A percentile compares a stretch with the other conserved stretches of the same genome.
Conservation (phyloP, 768 basidiomycete genomes). For the Tylopilus balloui region DNA sequence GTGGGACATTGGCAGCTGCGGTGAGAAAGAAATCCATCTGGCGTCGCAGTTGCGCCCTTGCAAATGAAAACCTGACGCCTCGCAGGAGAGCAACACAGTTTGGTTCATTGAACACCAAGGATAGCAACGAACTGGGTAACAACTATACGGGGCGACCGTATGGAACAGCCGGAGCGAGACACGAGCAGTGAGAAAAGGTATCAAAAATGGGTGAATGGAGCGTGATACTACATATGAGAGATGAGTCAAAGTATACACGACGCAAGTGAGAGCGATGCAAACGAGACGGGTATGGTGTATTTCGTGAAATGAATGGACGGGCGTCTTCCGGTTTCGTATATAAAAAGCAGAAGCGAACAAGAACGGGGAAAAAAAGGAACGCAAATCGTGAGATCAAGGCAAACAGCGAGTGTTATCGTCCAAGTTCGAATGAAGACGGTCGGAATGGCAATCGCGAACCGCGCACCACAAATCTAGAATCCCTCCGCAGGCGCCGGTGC, state of each 20-base stretch:
- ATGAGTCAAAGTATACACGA: conserved; percentile 35
- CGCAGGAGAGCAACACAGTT: conserved; percentile 9
- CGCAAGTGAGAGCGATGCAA: conserved; percentile 37
- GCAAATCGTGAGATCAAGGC: conserved; percentile 32
- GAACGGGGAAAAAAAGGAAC: conserved; percentile 31
- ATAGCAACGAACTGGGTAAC: conserved; percentile 35
- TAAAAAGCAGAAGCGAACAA: conserved; percentile 27
- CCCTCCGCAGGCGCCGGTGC: conserved; percentile 21
- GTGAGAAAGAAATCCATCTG: background rate
- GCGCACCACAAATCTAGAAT: conserved; percentile 28
- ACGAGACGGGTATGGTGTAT: conserved; percentile 32
- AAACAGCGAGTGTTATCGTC: conserved; percentile 29
- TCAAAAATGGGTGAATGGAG: conserved; percentile 33
- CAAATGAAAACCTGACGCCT: conserved; percentile 27
- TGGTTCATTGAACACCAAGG: conserved; percentile 22
- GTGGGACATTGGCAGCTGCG: conserved; percentile 4
- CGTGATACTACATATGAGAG: conserved; percentile 35
- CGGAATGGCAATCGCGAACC: conserved; percentile 26
- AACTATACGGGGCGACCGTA: conserved; percentile 37
- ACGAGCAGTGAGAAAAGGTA: conserved; percentile 27
- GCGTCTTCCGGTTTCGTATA: conserved; percentile 35
- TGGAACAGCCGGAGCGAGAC: conserved; percentile 25
- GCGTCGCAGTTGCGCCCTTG: conserved; percentile 19
- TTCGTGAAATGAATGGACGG: conserved; percentile 34
- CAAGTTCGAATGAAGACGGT: conserved; percentile 32